These are phyloP conservation scores for Quercus lobata DNA, from an alignment of 331 rosid species.

Conservation along the genomic window DNA sequence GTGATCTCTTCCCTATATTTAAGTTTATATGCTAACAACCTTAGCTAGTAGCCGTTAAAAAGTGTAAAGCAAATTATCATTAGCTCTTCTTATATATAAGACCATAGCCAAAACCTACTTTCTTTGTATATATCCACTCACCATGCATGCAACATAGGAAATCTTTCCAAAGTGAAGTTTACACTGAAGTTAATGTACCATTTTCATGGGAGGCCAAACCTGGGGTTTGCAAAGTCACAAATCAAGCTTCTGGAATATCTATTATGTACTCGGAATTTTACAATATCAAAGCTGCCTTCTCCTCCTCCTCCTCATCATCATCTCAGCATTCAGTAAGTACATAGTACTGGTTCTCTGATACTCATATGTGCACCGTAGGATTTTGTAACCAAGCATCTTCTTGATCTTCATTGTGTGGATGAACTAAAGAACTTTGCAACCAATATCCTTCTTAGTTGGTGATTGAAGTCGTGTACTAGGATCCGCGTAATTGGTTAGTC, in stretches of 20 bases:
- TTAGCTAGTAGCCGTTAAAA: background rate
- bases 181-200: slow-evolving; percentile 28
- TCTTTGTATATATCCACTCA: background rate
- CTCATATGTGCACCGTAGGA: no score
- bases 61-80: background rate
- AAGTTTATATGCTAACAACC: background rate
- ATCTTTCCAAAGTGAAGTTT: background rate
- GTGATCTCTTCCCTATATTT: background rate
- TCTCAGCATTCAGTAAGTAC: background rate
- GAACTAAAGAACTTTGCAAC: no score
- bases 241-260: background rate
- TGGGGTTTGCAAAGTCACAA: slow-evolving; percentile 32
- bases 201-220: slow-evolving; percentile 61
- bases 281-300: slow-evolving; percentile 31
- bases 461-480: no score
- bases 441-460: no score
- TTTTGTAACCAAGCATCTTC: no score
- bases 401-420: no score
- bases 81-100: background rate
- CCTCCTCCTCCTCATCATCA: slow-evolving; percentile 29
- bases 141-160: slow-evolving; percentile 15
- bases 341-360: background rate
- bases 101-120: background rate
- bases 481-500: no score
- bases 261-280: background rate